phyloP scores from a whole-genome alignment of 805 yeast genomes.

The Lipomyces yamadae region DNA sequence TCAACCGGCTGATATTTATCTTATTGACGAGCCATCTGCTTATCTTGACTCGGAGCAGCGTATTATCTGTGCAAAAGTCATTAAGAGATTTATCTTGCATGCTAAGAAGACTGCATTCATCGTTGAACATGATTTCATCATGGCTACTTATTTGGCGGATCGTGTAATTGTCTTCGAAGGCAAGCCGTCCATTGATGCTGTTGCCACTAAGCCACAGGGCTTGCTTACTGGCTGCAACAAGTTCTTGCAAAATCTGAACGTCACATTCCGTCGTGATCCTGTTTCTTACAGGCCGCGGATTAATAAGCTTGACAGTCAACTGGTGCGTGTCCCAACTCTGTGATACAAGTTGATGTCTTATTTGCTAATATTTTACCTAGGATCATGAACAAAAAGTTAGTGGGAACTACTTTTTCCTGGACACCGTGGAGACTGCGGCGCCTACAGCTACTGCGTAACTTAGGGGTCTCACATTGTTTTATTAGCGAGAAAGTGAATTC shows the following conservation, averaged over 20 bases:
- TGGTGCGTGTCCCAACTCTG: neutral
- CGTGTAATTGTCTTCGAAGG: conserved; percentile 99
- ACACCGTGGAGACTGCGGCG: conserved; percentile 42
- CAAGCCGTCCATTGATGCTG: conserved; percentile 80
- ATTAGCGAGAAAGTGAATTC: neutral
- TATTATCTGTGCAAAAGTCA: conserved; percentile 97
- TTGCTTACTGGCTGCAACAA: conserved; percentile 95
- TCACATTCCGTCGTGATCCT: conserved; percentile 99
- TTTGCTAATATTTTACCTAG: neutral
- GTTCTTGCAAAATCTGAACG: conserved; percentile 95
- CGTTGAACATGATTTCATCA: conserved; percentile 99
- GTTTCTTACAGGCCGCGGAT: conserved; percentile 98
- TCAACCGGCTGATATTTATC: conserved; percentile 90
- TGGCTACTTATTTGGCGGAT: conserved; percentile 99
- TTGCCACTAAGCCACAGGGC: conserved; percentile 88
- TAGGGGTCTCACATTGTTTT: neutral
- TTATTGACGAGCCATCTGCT: conserved; percentile 99
- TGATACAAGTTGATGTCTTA: neutral
- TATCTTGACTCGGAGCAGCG: conserved; percentile 99
- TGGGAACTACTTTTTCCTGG: conserved; percentile 97
- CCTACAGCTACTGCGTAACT: conserved; percentile 3
- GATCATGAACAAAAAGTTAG: conserved; percentile 93
- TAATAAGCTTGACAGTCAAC: conserved; percentile 95
- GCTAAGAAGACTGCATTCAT: conserved; percentile 98
- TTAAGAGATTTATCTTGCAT: conserved; percentile 93